Evolutionary conservation across 177 flowering plant genomes (phyloP).

Genomic region (Vitis hybrid): DNA sequence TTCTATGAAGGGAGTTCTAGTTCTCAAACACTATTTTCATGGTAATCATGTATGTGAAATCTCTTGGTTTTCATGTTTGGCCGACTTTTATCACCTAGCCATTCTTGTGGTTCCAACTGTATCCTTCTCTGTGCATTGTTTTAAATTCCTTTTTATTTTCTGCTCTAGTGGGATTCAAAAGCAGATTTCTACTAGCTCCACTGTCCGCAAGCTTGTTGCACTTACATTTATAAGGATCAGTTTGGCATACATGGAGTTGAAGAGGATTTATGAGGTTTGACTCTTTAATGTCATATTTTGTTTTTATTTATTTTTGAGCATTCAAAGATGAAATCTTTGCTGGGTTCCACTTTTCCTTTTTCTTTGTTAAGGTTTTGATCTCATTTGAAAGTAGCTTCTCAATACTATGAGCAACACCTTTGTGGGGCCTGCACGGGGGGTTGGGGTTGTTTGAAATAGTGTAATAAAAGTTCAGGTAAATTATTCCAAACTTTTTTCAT

Average conservation of each 20-base stretch:
- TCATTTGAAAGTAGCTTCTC: too few species aligned
- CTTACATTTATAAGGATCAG: slow-evolving; percentile 65
- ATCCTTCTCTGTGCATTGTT: neutral
- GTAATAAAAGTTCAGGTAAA: too few species aligned
- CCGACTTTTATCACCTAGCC: neutral
- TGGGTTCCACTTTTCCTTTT: neutral
- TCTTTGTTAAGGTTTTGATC: too few species aligned
- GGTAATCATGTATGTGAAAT: neutral
- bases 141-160: slow-evolving; percentile 6
- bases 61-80: neutral
- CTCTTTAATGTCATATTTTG: neutral
- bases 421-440: too few species aligned
- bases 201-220: slow-evolving; percentile 61
- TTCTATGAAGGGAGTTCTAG: neutral
- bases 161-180: slow-evolving; percentile 81
- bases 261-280: slow-evolving; percentile 82
- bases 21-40: neutral
- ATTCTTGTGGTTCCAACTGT: neutral
- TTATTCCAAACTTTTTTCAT: too few species aligned
- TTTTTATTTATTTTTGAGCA: slow-evolving; percentile 6
- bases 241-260: slow-evolving; percentile 74
- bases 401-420: too few species aligned
- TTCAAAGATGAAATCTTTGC: neutral
- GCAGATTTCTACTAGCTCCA: slow-evolving; percentile 64
- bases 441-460: too few species aligned